phyloP scores from a whole-genome alignment of 345 rosid genomes.

The Cardamine resedifolia region DNA sequence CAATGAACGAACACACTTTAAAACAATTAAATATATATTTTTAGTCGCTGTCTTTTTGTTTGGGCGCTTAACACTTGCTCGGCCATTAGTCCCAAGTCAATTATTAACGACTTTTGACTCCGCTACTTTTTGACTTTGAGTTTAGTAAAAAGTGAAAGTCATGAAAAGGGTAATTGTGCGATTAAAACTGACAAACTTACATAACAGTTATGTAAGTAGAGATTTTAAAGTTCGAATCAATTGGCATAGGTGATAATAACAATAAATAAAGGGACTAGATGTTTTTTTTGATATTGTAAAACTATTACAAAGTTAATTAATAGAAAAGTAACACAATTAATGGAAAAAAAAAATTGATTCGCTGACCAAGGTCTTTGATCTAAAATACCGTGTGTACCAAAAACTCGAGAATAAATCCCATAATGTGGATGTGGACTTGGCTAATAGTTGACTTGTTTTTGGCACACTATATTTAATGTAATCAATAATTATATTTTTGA shows the following conservation, averaged over 20 bases:
- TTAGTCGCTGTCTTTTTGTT: constrained; percentile 8
- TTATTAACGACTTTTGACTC: constrained; percentile 26
- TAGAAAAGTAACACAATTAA: not conserved
- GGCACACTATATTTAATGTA: constrained; percentile 15
- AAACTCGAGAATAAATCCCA: constrained; percentile 14
- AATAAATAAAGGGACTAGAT: not conserved
- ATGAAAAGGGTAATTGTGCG: not conserved
- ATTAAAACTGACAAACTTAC: not conserved
- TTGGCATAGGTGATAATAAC: not conserved
- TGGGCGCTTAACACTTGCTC: constrained; percentile 23
- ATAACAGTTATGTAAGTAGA: not conserved
- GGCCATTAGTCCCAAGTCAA: constrained; percentile 14
- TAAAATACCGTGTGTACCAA: constrained; percentile 6
- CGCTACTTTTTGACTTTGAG: constrained; percentile 6
- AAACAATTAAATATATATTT: not conserved
- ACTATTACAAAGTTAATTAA: no score
- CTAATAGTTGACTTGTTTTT: constrained; percentile 28
- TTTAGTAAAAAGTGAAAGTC: constrained; percentile 7
- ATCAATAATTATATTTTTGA: not conserved
- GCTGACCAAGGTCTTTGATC: constrained; percentile 29
- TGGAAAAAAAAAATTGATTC: not conserved
- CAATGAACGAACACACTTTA: constrained; percentile 4
- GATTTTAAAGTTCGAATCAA: not conserved
- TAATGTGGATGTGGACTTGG: constrained; percentile 35
- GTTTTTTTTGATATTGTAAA: not conserved